A percentile compares a stretch with the other conserved stretches of the same genome.
Conservation (phyloP, 257 asterid species). For the Capsicum pubescens region DNA sequence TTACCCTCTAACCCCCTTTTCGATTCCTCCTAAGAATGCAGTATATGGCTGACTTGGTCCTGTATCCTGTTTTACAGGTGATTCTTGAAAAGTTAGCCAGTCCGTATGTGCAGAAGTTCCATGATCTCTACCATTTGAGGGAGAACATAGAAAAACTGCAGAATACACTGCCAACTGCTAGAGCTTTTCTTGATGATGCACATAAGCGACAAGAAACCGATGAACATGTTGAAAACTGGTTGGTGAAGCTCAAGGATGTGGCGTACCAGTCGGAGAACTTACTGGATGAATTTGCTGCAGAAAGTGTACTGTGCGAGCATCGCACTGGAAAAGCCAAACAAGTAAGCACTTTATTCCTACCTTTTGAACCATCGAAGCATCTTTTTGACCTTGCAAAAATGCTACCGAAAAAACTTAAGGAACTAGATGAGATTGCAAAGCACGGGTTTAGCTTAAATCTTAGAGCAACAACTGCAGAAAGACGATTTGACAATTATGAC, state of each 20-base stretch:
- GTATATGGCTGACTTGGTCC: conserved; percentile 35
- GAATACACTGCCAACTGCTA: conserved; percentile 35
- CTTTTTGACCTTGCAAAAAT: conserved; percentile 18
- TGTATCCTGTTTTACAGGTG: conserved; percentile 31
- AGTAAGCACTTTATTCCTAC: not conserved
- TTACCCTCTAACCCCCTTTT: not conserved
- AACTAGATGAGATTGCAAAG: conserved; percentile 10
- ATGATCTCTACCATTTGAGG: conserved; percentile 25
- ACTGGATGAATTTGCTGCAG: conserved; percentile 16
- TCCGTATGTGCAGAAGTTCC: conserved; percentile 37
- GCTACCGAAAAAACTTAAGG: not conserved
- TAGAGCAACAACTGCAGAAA: conserved; percentile 11
- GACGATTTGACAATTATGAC: not conserved
- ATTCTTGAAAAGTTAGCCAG: conserved; percentile 36
- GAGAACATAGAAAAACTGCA: conserved; percentile 16
- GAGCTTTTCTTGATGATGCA: conserved; percentile 18
- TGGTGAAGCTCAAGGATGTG: not conserved
- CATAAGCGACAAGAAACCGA: not conserved
- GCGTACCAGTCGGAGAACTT: not conserved
- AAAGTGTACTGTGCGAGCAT: not conserved
- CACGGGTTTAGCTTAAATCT: conserved; percentile 3
- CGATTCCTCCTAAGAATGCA: not conserved
- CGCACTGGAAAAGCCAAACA: not conserved
- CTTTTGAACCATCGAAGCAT: not conserved
- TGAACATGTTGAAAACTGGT: conserved; percentile 2